Conservation (phyloP, 2,329 filamentous ascomycete species). For the Penicillium sp. region DNA sequence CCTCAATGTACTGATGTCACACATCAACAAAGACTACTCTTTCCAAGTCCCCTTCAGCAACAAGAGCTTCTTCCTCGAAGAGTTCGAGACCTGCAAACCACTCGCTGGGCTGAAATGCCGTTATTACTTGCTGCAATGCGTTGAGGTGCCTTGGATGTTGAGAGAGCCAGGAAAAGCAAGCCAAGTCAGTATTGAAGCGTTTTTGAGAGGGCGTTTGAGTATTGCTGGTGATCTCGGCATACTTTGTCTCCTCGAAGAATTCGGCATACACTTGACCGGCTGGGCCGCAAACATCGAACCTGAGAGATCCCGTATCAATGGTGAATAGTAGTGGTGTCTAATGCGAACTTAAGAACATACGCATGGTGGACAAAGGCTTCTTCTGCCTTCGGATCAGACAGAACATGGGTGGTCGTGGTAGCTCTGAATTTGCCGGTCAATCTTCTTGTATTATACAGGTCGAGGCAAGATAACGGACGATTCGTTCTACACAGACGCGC, state of each 20-base stretch:
- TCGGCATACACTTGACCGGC: conserved; percentile 25
- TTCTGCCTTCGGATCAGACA: neutral
- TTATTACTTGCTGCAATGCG: conserved; percentile 1
- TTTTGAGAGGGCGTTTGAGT: conserved; percentile 37
- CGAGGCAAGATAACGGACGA: conserved; percentile 3
- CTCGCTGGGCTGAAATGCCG: conserved; percentile 13
- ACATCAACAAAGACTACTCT: conserved; percentile 47
- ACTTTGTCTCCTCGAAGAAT: conserved; percentile 36
- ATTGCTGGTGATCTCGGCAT: conserved; percentile 32
- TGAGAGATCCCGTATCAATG: neutral
- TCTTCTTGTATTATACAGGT: neutral
- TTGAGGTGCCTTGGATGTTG: conserved; percentile 32
- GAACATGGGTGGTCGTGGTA: neutral
- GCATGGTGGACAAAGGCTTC: neutral
- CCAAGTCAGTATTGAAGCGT: conserved; percentile 33
- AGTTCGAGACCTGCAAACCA: conserved; percentile 3
- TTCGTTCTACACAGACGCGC: neutral
- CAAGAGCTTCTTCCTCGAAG: neutral
- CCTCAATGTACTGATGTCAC: conserved; percentile 38
- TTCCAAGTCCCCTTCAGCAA: conserved; percentile 3
- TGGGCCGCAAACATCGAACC: neutral
- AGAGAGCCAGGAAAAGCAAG: conserved; percentile 34
- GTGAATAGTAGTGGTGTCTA: neutral
- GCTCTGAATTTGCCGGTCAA: neutral
- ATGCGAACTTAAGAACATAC: neutral